Base-by-base conservation (phyloP, 164 flowering plant species). In the Kalanchoe fedtschenkoi region DNA sequence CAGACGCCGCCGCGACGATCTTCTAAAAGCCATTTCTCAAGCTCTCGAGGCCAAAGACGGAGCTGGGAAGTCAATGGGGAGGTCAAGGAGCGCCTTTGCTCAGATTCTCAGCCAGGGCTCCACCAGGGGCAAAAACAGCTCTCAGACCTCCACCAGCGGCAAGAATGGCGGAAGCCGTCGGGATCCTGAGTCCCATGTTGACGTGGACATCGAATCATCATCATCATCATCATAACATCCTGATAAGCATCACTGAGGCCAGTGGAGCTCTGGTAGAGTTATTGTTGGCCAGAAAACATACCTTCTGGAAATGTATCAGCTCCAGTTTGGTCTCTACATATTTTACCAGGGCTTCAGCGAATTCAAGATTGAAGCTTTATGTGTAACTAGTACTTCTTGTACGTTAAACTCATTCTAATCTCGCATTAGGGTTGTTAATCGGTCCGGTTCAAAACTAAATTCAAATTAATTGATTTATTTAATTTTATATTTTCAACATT, bases 41-140 rank as follows among this genome's bases (percentile, higher is more conserved):
- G 78, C 84, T 59, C 82, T 82, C 57, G 79, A 70, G 0, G 72
- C 71, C 73, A 86, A 81, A 67, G 72, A 73, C 35, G 69, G 66
- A 60, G 69, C 66, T 37, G 62, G 67, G 62, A 63, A 32, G 29
- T 24, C 69, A 30, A 60, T 73, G 26, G 22, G 62, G 19, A 78
- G 85, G 69, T 76, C 89, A 33, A 83, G 53, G 69, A 79, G 86
- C 67, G 75, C 69, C 26, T 61, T 91, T 37, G 65, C 57, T 5
- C 74, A 77, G 54, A 42, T 83, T 24, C 66, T 84, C 34, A 84
- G 85, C 69, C 81, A 76, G 61, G 78, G 69, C 63, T 87, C 96
- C 0, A 75, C 83, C 42, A 68, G 63, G 34, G 62, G 66, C 57
- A 78, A 75, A 75, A 61, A 70, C 54, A 72, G 76, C 67, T 62